phyloP scores from a whole-genome alignment of 768 basidiomycete genomes.

The Boletus rubescentipes region DNA sequence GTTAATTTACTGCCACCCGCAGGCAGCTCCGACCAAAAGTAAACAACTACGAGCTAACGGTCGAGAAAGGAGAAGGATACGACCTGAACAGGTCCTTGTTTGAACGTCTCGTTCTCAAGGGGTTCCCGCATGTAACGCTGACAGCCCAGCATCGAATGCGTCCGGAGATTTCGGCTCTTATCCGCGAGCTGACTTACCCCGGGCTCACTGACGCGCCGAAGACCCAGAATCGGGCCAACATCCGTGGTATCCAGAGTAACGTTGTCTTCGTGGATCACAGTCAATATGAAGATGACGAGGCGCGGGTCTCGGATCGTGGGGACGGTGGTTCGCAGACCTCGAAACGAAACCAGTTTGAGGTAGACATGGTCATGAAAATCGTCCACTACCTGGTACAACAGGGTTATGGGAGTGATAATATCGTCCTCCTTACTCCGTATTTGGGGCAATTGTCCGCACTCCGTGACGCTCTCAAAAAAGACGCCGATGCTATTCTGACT shows the following conservation, averaged over 20 bases:
- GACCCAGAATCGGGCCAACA: conserved; percentile 49
- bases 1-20: neutral
- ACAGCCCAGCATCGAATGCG: conserved; percentile 69
- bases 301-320: conserved; percentile 40
- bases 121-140: conserved; percentile 61
- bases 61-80: conserved; percentile 67
- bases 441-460: conserved; percentile 62
- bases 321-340: conserved; percentile 52
- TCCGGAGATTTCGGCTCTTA: conserved; percentile 64
- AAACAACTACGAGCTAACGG: conserved; percentile 60
- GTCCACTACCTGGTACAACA: conserved; percentile 66
- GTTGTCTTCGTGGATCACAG: conserved; percentile 61
- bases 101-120: conserved; percentile 61
- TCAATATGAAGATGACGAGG: conserved; percentile 51
- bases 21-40: conserved; percentile 76
- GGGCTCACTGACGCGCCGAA: conserved; percentile 54
- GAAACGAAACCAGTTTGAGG: conserved; percentile 62
- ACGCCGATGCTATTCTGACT: conserved; percentile 58
- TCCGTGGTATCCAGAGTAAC: conserved; percentile 56
- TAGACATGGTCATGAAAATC: conserved; percentile 63
- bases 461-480: conserved; percentile 41
- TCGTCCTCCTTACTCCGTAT: conserved; percentile 71
- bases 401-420: conserved; percentile 57
- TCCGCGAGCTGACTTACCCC: conserved; percentile 64
- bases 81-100: conserved; percentile 69